phyloP scores from a whole-genome alignment of 2,329 filamentous ascomycete genomes.

The Colletotrichum lupini region DNA sequence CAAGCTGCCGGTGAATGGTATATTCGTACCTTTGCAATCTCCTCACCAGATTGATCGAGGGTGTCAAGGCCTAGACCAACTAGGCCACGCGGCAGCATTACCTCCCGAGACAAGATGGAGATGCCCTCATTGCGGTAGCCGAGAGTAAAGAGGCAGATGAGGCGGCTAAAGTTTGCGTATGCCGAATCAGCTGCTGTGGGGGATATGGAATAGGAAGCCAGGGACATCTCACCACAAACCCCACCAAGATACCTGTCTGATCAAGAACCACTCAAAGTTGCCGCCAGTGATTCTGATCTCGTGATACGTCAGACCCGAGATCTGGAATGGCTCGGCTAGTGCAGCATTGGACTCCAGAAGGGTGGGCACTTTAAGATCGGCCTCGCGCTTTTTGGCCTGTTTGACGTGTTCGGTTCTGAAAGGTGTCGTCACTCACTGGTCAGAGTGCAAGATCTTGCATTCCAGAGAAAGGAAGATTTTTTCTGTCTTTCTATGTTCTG shows the following conservation, averaged over 20 bases:
- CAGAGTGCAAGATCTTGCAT: conserved; percentile 20
- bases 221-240: conserved; percentile 65
- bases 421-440: conserved; percentile 17
- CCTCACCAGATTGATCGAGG: conserved; percentile 72
- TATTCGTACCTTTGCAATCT: conserved; percentile 61
- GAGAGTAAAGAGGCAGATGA: conserved; percentile 71
- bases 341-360: conserved; percentile 60
- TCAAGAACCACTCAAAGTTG: conserved; percentile 74
- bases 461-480: not conserved
- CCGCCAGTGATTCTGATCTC: conserved; percentile 80
- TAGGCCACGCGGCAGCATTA: conserved; percentile 79
- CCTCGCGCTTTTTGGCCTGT: conserved; percentile 70
- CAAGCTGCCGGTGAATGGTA: not conserved
- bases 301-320: conserved; percentile 71
- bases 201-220: conserved; percentile 1
- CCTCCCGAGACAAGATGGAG: conserved; percentile 73
- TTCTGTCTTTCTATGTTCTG: no score
- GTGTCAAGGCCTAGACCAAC: conserved; percentile 76
- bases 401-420: conserved; percentile 77
- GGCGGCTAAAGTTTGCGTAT: conserved; percentile 54
- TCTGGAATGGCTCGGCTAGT: conserved; percentile 66
- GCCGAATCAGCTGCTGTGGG: not conserved
- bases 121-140: conserved; percentile 79
- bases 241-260: conserved; percentile 75
- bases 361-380: conserved; percentile 55